Percentiles rank a stretch among this genome's conserved stretches.
These are phyloP conservation scores for Ophiostoma ips DNA, from an alignment of 2,329 filamentous ascomycete species.

Conservation along the genomic window DNA sequence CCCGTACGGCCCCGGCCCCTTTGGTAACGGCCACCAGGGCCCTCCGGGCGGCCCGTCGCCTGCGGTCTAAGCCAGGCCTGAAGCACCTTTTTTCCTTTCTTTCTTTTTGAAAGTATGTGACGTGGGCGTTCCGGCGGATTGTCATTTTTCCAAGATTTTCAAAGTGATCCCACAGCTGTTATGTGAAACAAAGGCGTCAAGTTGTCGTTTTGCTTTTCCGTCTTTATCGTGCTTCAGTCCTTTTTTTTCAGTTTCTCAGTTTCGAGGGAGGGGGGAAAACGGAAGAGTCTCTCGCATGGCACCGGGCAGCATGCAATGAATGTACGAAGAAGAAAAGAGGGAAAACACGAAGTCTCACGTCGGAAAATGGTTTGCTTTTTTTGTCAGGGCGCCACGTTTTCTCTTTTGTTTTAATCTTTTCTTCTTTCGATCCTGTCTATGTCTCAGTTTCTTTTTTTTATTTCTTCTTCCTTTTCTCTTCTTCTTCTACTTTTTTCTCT, in stretches of 20 bases:
- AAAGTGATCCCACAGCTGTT: not conserved
- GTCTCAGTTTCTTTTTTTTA: not conserved
- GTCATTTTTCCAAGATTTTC: not conserved
- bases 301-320: no score
- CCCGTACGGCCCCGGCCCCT: slow-evolving; percentile 32
- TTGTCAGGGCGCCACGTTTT: no score
- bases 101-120: not conserved
- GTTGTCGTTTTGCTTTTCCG: not conserved
- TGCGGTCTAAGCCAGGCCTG: slow-evolving; percentile 13
- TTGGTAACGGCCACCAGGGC: slow-evolving; percentile 31
- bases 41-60: slow-evolving; percentile 18
- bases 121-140: slow-evolving; percentile 1
- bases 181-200: not conserved
- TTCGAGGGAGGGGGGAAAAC: no score
- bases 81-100: not conserved
- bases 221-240: not conserved
- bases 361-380: no score
- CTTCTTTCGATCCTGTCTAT: no score
- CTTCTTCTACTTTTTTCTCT: not conserved
- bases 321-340: no score
- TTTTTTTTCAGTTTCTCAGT: not conserved
- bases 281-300: no score
- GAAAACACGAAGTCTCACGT: no score
- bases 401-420: not conserved
- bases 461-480: not conserved